Evolutionary conservation across 2,329 filamentous ascomycete genomes (phyloP).

Genomic region (Monosporascus ibericus): DNA sequence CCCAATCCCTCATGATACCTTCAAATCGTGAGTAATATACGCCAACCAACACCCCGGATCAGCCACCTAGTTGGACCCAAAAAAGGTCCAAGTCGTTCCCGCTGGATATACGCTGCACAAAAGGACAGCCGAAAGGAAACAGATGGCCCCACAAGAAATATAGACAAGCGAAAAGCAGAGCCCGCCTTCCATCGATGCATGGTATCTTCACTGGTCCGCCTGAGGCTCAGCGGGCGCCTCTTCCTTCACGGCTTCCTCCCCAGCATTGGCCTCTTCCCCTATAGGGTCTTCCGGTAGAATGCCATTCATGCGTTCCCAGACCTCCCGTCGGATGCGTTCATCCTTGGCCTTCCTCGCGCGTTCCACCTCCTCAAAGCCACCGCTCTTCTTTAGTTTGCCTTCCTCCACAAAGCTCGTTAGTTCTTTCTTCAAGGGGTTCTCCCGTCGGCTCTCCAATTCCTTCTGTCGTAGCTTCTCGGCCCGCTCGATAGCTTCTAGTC

Average conservation of each 20-base stretch:
- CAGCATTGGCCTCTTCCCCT: constrained; percentile 28
- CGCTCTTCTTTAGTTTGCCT: constrained; percentile 90
- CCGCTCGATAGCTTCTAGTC: constrained; percentile 93
- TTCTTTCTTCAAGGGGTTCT: constrained; percentile 77
- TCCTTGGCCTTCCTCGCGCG: constrained; percentile 78
- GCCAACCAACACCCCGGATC: neutral
- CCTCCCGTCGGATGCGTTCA: constrained; percentile 76
- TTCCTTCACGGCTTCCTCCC: neutral
- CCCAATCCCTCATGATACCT: neutral
- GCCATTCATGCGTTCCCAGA: constrained; percentile 62
- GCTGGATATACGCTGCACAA: no score
- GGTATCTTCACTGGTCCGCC: neutral
- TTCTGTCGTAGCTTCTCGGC: constrained; percentile 87
- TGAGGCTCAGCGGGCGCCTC: neutral
- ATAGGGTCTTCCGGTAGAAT: constrained; percentile 36
- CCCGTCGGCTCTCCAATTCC: constrained; percentile 72
- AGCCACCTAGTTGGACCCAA: neutral
- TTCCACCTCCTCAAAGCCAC: constrained; percentile 91
- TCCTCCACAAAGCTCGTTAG: constrained; percentile 80
- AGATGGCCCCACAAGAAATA: neutral
- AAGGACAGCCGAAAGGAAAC: neutral
- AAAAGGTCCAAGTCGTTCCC: neutral
- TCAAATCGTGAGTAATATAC: neutral
- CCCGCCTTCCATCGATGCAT: no score
- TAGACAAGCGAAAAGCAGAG: neutral